phyloP scores from a whole-genome alignment of 352 stramenopile species.

The Phytophthora fragariaefolia region DNA sequence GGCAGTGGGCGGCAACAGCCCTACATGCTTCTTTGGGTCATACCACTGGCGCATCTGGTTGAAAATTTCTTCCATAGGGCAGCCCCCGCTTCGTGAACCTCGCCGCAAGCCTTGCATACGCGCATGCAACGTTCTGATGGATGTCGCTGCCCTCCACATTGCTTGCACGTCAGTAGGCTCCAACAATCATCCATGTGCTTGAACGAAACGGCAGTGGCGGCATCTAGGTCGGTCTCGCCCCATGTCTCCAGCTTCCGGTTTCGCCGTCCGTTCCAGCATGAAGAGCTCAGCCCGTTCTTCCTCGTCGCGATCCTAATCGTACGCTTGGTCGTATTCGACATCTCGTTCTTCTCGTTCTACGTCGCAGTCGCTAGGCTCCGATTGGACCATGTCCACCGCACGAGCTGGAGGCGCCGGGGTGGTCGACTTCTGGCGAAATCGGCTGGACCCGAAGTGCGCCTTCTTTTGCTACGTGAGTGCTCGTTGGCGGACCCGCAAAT shows the following conservation, averaged over 20 bases:
- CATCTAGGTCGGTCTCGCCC: slow-evolving; percentile 2
- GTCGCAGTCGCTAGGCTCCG: not conserved
- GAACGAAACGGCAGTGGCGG: slow-evolving; percentile 3
- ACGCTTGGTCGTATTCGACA: slow-evolving; percentile 7
- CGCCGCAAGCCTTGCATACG: slow-evolving; percentile 3
- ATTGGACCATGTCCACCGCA: slow-evolving; percentile 4
- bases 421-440: slow-evolving; percentile 9
- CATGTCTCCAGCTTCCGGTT: not conserved
- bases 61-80: slow-evolving; percentile 5
- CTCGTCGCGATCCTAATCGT: slow-evolving; percentile 11
- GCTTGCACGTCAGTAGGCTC: slow-evolving; percentile 14
- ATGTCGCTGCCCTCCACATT: slow-evolving; percentile 11
- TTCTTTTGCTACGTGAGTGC: too few relatives aligned
- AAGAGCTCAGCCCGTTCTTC: slow-evolving; percentile 1
- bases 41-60: slow-evolving; percentile 7
- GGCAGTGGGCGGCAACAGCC: not conserved
- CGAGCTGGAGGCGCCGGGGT: not conserved
- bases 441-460: not conserved
- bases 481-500: too few relatives aligned
- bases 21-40: not conserved
- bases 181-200: slow-evolving; percentile 15
- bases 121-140: slow-evolving; percentile 17
- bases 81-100: not conserved
- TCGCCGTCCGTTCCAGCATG: not conserved
- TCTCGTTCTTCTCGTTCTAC: not conserved